Percentiles rank a stretch among this genome's conserved stretches.
Evolutionary conservation across 768 basidiomycete species (phyloP).

Genomic region (Collybia sordida): DNA sequence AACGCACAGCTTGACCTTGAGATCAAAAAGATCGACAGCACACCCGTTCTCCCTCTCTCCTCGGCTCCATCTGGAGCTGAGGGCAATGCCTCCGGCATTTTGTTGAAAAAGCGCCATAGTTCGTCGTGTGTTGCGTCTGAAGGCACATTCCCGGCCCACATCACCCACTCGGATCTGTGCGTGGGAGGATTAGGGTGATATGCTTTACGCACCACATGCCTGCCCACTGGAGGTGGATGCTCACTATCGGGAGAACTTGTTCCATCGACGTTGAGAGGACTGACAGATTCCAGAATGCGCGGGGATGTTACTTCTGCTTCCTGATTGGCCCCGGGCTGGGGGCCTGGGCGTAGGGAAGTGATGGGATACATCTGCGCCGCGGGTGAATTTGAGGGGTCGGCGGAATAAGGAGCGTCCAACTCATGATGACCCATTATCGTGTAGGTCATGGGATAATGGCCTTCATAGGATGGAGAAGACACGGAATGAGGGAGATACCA

Average conservation of each 20-base stretch:
- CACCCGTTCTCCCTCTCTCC: constrained; percentile 40
- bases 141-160: constrained; percentile 96
- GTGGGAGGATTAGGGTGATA: constrained; percentile 74
- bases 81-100: constrained; percentile 14
- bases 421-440: constrained; percentile 19
- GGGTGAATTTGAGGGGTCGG: constrained; percentile 15
- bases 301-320: constrained; percentile 3
- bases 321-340: constrained; percentile 4
- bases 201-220: constrained; percentile 41
- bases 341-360: constrained; percentile 3
- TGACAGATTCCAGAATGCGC: constrained; percentile 9
- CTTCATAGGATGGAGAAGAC: constrained; percentile 26
- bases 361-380: constrained; percentile 12
- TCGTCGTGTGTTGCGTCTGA: constrained; percentile 82
- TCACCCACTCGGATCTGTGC: constrained; percentile 87
- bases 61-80: not conserved
- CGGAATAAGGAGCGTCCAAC: constrained; percentile 17
- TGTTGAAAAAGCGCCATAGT: constrained; percentile 81
- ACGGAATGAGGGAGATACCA: constrained; percentile 45
- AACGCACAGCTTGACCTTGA: constrained; percentile 95
- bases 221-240: constrained; percentile 19
- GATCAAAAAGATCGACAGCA: constrained; percentile 89
- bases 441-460: constrained; percentile 29
- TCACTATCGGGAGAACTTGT: not conserved
- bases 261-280: not conserved